Conservation (phyloP, 2,329 filamentous ascomycete species). For the Diplodia mutila region DNA sequence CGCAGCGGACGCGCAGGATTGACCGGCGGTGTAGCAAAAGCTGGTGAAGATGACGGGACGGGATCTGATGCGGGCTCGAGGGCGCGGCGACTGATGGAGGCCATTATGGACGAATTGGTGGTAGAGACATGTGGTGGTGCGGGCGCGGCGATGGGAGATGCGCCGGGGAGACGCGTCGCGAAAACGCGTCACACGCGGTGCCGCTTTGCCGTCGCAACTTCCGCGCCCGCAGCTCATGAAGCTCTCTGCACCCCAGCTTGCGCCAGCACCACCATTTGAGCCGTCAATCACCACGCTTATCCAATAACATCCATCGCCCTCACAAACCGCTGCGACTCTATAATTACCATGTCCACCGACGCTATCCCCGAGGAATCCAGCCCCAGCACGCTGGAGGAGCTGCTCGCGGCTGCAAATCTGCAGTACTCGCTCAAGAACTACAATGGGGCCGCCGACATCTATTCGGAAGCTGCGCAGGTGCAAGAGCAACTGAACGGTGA, state of each 20-base stretch:
- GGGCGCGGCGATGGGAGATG: neutral
- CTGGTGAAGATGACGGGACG: constrained; percentile 86
- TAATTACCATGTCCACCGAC: constrained; percentile 10
- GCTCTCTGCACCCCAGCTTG: constrained; percentile 2
- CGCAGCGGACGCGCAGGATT: constrained; percentile 70
- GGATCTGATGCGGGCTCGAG: constrained; percentile 49
- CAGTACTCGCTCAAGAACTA: constrained; percentile 91
- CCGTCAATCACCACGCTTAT: neutral
- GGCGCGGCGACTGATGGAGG: constrained; percentile 9
- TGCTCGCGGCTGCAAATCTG: constrained; percentile 78
- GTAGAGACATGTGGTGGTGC: constrained; percentile 17
- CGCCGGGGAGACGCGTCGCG: constrained; percentile 24
- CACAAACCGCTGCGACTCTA: neutral
- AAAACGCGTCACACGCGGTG: constrained; percentile 20
- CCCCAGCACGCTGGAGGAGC: constrained; percentile 72
- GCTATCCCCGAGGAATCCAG: constrained; percentile 38
- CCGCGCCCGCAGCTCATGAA: neutral
- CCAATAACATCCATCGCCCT: neutral
- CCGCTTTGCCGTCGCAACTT: constrained; percentile 1
- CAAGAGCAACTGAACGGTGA: constrained; percentile 91
- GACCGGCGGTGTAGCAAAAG: constrained; percentile 77
- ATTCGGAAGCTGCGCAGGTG: constrained; percentile 80
- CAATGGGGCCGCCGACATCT: constrained; percentile 80
- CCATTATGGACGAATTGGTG: constrained; percentile 14
- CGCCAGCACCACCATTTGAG: neutral